phyloP scores from a whole-genome alignment of 2,329 filamentous ascomycete species.

The Pseudogymnoascus sp. region DNA sequence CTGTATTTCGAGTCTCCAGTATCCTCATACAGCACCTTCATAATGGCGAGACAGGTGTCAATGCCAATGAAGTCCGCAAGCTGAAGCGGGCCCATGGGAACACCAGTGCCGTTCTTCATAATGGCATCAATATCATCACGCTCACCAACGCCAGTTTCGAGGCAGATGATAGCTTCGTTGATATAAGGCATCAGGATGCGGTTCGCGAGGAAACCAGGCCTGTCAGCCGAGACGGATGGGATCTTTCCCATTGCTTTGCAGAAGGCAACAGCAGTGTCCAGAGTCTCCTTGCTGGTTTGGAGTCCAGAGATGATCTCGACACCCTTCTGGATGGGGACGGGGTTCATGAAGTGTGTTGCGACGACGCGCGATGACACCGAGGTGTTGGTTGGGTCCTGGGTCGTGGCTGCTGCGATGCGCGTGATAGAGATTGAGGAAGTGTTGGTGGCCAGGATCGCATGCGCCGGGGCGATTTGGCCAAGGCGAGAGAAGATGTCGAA shows the following conservation, averaged over 20 bases:
- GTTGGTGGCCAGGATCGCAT: constrained; percentile 92
- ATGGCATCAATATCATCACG: constrained; percentile 93
- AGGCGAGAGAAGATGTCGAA: constrained; percentile 78
- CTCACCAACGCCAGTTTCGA: constrained; percentile 84
- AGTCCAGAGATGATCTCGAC: constrained; percentile 95
- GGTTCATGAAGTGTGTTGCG: constrained; percentile 99
- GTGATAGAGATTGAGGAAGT: constrained; percentile 99
- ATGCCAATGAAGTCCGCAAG: constrained; percentile 96
- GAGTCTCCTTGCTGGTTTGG: constrained; percentile 77
- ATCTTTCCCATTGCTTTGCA: constrained; percentile 92
- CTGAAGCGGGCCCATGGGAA: constrained; percentile 93
- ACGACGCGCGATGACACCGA: constrained; percentile 81
- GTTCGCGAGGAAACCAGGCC: constrained; percentile 92
- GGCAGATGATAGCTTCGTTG: constrained; percentile 93
- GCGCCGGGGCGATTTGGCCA: constrained; percentile 71
- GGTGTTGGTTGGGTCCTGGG: constrained; percentile 68
- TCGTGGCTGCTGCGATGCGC: constrained; percentile 83
- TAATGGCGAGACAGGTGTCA: constrained; percentile 93
- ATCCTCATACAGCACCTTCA: constrained; percentile 88
- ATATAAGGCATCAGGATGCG: constrained; percentile 98
- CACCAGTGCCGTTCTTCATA: constrained; percentile 99
- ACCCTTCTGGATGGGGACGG: constrained; percentile 91
- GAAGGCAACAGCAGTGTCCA: constrained; percentile 77
- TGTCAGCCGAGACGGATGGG: constrained; percentile 77
- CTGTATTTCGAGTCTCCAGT: constrained; percentile 95